Base-by-base conservation (phyloP, 176 grass and related monocot species). In the Bonia amplexicaulis region DNA sequence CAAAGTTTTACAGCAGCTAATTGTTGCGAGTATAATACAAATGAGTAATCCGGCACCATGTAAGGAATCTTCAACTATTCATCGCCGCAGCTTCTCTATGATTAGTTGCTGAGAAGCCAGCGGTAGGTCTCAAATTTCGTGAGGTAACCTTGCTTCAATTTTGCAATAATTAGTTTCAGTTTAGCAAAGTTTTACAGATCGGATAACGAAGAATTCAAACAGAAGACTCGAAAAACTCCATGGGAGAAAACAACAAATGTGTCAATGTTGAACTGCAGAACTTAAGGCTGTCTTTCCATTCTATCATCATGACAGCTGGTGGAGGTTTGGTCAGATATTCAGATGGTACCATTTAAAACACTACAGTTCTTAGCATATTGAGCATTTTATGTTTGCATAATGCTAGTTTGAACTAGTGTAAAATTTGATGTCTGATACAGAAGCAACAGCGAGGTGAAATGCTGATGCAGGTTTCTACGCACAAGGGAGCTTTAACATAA, bases 61-160 rank as follows among this genome's bases (percentile, higher is more conserved):
- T 39, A 2, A 11, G 26, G 29, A 37, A 22, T 75, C 4, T 11
- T 59, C 52, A 61, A 5, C 74, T 77, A 39, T 19, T 61, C 58
- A 27, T 16, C 35, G 83, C 82, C 27, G 80, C 83, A 31, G 86
- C 53, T 73, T 75, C 89, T 80, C 63, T 87, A 25, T 74, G 44
- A 69, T 9, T 69, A 45, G 22, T 87, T 73, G 75, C 60, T 23
- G 54, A 54, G 72, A 94, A 85, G 53, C 59, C 66, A 74, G 26
- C 88, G 48, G 85, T 90, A 42, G 88, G 90, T 86, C 78, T 88
- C 39, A 90, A 83, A 16, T 88, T 67, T 83, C 78, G 74, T 52
- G 85, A 86, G 85, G 85, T 93, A 80, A 69, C 15, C 11, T 80
- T 11, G 54, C 19, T 66, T 57, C 41, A 29, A 49, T 31, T 87